Conservation (phyloP, 78 protist genomes). For the Dictyostelium brefeldianum region DNA sequence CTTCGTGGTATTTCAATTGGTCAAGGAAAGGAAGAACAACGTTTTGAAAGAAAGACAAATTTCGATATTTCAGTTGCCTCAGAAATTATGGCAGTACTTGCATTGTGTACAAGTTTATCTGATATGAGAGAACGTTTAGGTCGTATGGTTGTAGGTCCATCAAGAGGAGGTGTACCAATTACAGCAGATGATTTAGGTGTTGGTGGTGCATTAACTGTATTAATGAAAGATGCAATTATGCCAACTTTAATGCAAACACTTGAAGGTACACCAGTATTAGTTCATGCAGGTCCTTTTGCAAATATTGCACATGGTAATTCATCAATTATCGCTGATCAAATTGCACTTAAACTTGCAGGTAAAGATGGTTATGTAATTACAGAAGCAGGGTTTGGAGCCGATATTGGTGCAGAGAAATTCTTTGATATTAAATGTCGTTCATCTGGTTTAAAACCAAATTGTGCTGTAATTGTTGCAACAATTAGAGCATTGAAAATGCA, state of each 20-base stretch:
- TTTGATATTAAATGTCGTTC: conserved; percentile 98
- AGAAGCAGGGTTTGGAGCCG: conserved; percentile 98
- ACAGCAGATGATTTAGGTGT: conserved; percentile 98
- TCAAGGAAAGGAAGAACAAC: conserved; percentile 92
- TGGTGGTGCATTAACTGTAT: conserved; percentile 96
- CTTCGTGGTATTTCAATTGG: conserved; percentile 96
- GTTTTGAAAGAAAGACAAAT: conserved; percentile 86
- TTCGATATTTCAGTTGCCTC: conserved; percentile 98
- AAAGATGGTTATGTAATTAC: conserved; percentile 96
- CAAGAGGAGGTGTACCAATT: conserved; percentile 88
- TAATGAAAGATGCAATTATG: conserved; percentile 96
- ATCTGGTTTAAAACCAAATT: conserved; percentile 90
- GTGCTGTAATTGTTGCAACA: conserved; percentile 95
- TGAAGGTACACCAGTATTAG: conserved; percentile 95
- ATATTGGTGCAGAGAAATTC: conserved; percentile 98
- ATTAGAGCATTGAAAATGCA: conserved; percentile 98
- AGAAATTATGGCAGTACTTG: conserved; percentile 99
- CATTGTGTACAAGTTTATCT: conserved; percentile 86
- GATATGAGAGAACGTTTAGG: conserved; percentile 94
- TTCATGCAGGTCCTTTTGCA: conserved; percentile 99
- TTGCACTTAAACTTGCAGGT: conserved; percentile 97
- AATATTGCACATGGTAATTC: conserved; percentile 99
- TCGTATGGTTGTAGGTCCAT: conserved; percentile 86
- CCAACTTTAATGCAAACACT: conserved; percentile 98
- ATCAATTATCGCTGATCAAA: conserved; percentile 95